These are phyloP conservation scores for Ulota crispa DNA, from an alignment of 225 moss, liverwort and hornwort species.

Conservation along the genomic window DNA sequence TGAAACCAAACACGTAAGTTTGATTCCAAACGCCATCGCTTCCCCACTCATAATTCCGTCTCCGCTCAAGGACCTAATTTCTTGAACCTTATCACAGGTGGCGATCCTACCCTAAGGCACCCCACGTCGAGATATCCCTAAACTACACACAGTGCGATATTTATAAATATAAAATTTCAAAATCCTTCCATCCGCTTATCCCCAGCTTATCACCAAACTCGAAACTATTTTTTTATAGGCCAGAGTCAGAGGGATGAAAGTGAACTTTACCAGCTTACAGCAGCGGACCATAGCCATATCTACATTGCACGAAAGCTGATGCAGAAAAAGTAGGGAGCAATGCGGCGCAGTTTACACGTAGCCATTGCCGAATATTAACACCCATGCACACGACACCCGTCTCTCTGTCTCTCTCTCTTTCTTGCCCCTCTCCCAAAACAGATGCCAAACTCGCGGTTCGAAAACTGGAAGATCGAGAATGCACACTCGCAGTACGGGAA, in stretches of 20 bases:
- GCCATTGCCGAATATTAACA: slow-evolving; percentile 26
- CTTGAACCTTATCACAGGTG: slow-evolving; percentile 13
- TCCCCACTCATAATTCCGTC: slow-evolving; percentile 17
- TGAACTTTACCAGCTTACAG: slow-evolving; percentile 37
- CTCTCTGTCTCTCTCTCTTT: neutral
- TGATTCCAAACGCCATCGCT: slow-evolving; percentile 2
- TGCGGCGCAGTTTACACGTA: slow-evolving; percentile 16
- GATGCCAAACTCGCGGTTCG: neutral
- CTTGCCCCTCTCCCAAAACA: neutral
- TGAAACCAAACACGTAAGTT: slow-evolving; percentile 3
- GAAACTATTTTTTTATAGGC: neutral
- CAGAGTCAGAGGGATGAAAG: neutral
- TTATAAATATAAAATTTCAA: neutral
- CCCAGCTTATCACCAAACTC: slow-evolving; percentile 4
- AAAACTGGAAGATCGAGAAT: neutral
- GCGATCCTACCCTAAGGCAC: slow-evolving; percentile 25
- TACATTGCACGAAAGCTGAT: slow-evolving; percentile 36
- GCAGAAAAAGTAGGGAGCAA: slow-evolving; percentile 23
- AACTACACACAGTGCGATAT: slow-evolving; percentile 2
- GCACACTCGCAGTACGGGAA: neutral
- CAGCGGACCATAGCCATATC: slow-evolving; percentile 42
- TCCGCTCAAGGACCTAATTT: slow-evolving; percentile 14
- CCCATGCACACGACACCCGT: neutral
- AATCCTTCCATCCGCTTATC: slow-evolving; percentile 1
- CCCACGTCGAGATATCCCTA: slow-evolving; percentile 12